Percentiles rank a stretch among this genome's conserved stretches.
phyloP scores from a whole-genome alignment of 345 rosid genomes.

The Camelina laxa region DNA sequence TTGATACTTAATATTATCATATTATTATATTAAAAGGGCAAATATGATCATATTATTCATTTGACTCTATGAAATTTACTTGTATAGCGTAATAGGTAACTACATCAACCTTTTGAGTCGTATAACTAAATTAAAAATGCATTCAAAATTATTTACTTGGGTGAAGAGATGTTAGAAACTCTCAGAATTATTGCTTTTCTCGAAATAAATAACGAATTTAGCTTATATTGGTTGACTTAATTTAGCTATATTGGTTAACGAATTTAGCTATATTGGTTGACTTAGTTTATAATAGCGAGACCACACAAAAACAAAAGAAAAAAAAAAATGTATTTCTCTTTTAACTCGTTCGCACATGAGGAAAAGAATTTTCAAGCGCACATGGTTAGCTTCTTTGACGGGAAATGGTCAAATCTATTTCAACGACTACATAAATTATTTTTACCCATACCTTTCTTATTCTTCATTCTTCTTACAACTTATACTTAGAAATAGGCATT shows the following conservation, averaged over 20 bases:
- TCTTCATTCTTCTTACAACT: conserved; percentile 32
- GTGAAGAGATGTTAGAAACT: not conserved
- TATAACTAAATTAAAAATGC: not conserved
- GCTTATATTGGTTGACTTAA: not conserved
- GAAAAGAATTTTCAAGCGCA: conserved; percentile 29
- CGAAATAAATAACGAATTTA: not conserved
- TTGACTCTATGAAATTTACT: not conserved
- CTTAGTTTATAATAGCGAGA: too few species aligned
- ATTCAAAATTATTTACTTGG: not conserved
- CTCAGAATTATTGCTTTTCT: not conserved
- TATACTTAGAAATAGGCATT: conserved; percentile 19
- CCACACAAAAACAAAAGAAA: not conserved
- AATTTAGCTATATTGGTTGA: not conserved
- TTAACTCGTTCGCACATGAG: conserved; percentile 28
- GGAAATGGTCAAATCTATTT: conserved; percentile 45
- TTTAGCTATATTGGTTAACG: too few species aligned
- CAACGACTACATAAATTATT: conserved; percentile 16
- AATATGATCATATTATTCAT: not conserved
- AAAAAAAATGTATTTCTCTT: not conserved
- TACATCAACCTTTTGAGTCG: not conserved
- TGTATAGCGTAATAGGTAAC: not conserved
- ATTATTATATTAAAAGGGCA: not conserved
- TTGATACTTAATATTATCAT: not conserved
- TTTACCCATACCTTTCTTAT: conserved; percentile 8
- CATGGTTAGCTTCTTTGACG: conserved; percentile 43